These are phyloP conservation scores for Coprinellus aureogranulatus DNA, from an alignment of 768 basidiomycete species.

Conservation along the genomic window DNA sequence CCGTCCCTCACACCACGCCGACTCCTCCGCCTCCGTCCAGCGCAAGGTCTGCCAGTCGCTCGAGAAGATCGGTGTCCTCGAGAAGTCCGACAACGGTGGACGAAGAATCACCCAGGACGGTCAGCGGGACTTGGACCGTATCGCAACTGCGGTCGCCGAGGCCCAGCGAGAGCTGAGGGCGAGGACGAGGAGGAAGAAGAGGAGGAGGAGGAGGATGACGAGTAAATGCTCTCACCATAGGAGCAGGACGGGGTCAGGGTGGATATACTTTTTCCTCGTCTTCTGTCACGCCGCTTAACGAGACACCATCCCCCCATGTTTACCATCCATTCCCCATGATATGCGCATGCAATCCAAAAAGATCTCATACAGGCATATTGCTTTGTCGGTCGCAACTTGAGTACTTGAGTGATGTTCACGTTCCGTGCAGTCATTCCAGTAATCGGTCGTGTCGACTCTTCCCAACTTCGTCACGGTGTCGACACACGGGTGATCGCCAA, in stretches of 20 bases:
- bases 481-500: no score
- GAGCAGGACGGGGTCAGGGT: constrained; percentile 3
- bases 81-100: constrained; percentile 90
- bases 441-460: no score
- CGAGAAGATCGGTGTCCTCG: constrained; percentile 98
- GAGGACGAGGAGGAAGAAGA: constrained; percentile 73
- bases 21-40: constrained; percentile 84
- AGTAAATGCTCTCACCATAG: constrained; percentile 30
- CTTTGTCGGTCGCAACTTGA: not conserved
- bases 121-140: constrained; percentile 91
- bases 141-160: constrained; percentile 87
- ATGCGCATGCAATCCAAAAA: constrained; percentile 14
- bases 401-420: not conserved
- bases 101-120: constrained; percentile 96
- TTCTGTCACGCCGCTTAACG: constrained; percentile 2
- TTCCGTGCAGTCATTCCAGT: not conserved
- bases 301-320: constrained; percentile 8
- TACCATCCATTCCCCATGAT: constrained; percentile 4
- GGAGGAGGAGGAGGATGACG: constrained; percentile 61
- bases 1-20: constrained; percentile 92
- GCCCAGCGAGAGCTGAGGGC: constrained; percentile 65
- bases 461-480: no score
- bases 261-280: constrained; percentile 1
- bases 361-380: constrained; percentile 2
- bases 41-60: constrained; percentile 94